Evolutionary conservation across 257 asterid species (phyloP), one percentile per base, ranked within the genome.

Genomic region (Echium plantagineum): DNA sequence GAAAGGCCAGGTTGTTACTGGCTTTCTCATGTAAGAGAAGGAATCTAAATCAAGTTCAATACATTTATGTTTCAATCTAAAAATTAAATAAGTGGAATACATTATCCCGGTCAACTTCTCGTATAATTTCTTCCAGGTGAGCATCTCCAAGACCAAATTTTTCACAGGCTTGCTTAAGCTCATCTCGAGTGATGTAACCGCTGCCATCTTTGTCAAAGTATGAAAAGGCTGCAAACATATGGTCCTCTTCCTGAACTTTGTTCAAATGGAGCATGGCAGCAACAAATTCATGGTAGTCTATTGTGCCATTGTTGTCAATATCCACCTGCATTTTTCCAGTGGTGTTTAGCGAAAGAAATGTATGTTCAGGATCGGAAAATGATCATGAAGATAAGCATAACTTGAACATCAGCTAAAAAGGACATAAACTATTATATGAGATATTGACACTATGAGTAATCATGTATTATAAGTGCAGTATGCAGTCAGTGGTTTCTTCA

Each of bases 191-290:
- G 64, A 79, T 79, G 67, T 75, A 79, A 1, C 84, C 79, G 20
- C 79, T 79, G 16, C 81, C 84, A 67, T 79, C 84, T 73, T 70
- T 67, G 66, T 79, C 84, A 8, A 79, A 79, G 66, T 75, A 75
- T 6, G 81, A 73, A 62, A 79, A 79, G 15, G 84, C 84, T 20
- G 79, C 77, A 55, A 42, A 79, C 69, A 79, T 47, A 55, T 79
- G 84, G 65, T 79, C 81, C 66, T 79, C 81, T 57, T 75, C 73
- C 58, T 72, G 74, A 56, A 75, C 53, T 71, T 79, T 79, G 64
- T 75, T 75, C 38, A 75, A 58, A 66, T 79, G 75, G 60, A 79
- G 77, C 81, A 79, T 79, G 42, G 81, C 84, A 17, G 84, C 77
- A 15, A 75, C 71, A 35, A 79, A 79, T 68, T 79, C 84, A 3